Evolutionary conservation across 495 filamentous ascomycete species (phyloP).

Genomic region (Niebla homalea): DNA sequence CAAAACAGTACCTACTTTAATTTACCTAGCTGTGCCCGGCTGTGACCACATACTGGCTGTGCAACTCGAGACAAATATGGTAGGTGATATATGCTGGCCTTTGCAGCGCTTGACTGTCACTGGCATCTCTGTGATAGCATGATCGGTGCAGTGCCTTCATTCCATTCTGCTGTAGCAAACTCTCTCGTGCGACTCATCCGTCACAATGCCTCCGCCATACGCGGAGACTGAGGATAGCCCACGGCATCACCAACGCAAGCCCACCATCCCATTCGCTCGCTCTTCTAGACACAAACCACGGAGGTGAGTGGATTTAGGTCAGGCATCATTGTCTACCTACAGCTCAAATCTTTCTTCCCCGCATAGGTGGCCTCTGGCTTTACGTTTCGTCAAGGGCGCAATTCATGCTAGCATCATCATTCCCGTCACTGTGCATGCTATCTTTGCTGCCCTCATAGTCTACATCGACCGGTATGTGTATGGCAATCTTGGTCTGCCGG

Average conservation of each 20-base stretch:
- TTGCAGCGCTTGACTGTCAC: too few relatives aligned
- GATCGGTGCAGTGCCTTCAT: too few relatives aligned
- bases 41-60: too few relatives aligned
- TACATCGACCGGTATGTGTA: slow-evolving; percentile 45
- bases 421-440: slow-evolving; percentile 49
- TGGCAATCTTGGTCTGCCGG: slow-evolving; percentile 45
- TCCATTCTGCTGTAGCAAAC: too few relatives aligned
- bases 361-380: slow-evolving; percentile 53
- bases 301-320: slow-evolving; percentile 4
- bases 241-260: slow-evolving; percentile 13
- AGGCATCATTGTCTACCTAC: neutral
- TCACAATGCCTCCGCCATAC: slow-evolving; percentile 2
- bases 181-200: too few relatives aligned
- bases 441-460: slow-evolving; percentile 51
- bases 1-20: too few relatives aligned
- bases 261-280: slow-evolving; percentile 16
- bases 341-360: neutral
- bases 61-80: too few relatives aligned
- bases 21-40: too few relatives aligned
- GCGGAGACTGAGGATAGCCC: slow-evolving; percentile 1
- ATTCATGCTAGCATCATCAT: slow-evolving; percentile 54
- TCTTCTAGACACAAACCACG: slow-evolving; percentile 17
- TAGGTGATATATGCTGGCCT: too few relatives aligned
- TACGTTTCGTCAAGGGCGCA: slow-evolving; percentile 64
- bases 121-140: too few relatives aligned